These are phyloP conservation scores for Colletotrichum godetiae DNA, from an alignment of 2,329 filamentous ascomycete genomes.

Conservation along the genomic window DNA sequence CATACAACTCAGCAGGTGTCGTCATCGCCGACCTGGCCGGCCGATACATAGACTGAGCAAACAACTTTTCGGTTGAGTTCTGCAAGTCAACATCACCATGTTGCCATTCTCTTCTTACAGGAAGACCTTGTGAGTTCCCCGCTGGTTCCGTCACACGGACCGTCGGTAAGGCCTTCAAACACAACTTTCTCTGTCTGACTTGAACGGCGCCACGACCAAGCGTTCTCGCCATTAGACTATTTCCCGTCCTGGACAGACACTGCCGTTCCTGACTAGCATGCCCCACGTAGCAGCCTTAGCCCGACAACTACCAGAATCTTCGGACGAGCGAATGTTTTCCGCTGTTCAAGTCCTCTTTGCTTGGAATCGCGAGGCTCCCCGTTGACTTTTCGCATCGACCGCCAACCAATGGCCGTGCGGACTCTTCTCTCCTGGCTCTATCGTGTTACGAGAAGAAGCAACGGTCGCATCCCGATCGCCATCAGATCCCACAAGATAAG, in stretches of 20 bases:
- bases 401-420: neutral
- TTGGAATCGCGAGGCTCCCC: conserved; percentile 19
- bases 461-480: neutral
- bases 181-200: neutral
- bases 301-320: neutral
- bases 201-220: conserved; percentile 26
- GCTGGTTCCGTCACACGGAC: conserved; percentile 16
- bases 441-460: neutral
- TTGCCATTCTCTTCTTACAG: neutral
- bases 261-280: conserved; percentile 23
- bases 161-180: conserved; percentile 10
- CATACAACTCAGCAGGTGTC: neutral
- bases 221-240: conserved; percentile 25
- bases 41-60: neutral
- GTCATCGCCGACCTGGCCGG: conserved; percentile 16
- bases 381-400: neutral
- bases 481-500: neutral
- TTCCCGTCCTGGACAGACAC: conserved; percentile 2
- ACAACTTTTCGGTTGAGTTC: neutral
- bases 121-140: neutral
- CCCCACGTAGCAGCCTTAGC: conserved; percentile 8
- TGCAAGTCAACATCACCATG: neutral
- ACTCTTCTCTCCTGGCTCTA: neutral
- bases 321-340: conserved; percentile 9
- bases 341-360: neutral